Base-by-base conservation (phyloP, 2,329 filamentous ascomycete genomes). In the Monilinia fructigena region DNA sequence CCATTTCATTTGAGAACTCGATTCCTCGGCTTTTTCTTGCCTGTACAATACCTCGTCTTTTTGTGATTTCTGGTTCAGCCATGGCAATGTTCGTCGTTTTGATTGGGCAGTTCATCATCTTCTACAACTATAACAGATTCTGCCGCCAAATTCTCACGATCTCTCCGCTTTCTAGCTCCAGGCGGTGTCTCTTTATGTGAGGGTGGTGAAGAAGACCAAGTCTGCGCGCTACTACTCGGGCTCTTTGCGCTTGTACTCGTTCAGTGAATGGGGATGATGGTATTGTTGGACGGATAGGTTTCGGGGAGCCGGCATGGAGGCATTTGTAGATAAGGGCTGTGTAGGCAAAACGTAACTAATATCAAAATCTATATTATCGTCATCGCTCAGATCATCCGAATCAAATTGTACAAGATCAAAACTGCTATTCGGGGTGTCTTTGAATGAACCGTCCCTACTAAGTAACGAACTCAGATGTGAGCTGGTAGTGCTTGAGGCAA, bases 371-470 rank as follows among this genome's bases (percentile, higher is more conserved):
- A 96, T 81, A 65, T 92, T 85, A 26, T 89, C 84, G 72, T 97
- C 93, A 75, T 94, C 91, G 73, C 92, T 92, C 71, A 96, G 95
- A 74, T 97, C 93, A 72, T 94, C 88, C 69, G 93, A 90, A 68
- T 87, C 85, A 69, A 93, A 90, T 68, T 84, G 85, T 12, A 90
- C 67, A 40, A 64, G 47, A 45, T 69, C 42, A 47, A 80, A 76
- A 68, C 81, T 75, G 6, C 76, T 70, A 50, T 76, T 75, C 35
- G 75, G 74, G 45, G 75, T 74, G 38, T 83, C 79, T 67, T 77
- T 74, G 71, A 88, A 87, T 0, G 84, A 82, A 58, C 81, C 78
- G 14, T 81, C 77, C 38, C 77, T 80, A 68, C 74, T 78, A 18
- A 76, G 70, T 11, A 74, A 69, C 78, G 84, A 53, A 83, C 73